Evolutionary conservation across 208 protist species (phyloP).

Genomic region (Herpetomonas samuelpessoai): DNA sequence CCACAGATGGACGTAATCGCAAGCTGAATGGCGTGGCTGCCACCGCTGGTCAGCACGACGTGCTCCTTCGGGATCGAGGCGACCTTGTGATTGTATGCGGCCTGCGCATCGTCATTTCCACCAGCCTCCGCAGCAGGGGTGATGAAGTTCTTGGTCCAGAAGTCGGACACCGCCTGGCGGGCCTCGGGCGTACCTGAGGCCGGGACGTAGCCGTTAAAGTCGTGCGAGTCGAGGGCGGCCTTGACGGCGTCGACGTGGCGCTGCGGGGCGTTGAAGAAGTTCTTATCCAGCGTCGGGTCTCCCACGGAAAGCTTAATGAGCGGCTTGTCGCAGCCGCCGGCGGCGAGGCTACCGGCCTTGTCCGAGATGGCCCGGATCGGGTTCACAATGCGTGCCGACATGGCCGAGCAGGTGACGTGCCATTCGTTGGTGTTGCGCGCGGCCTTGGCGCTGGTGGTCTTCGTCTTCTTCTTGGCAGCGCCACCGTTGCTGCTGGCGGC

Average conservation of each 20-base stretch:
- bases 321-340: conserved; percentile 10
- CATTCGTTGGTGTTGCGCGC: no score
- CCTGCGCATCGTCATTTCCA: no score
- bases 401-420: conserved; percentile 1
- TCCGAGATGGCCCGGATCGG: conserved; percentile 16
- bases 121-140: conserved; percentile 9
- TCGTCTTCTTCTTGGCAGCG: no score
- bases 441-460: no score
- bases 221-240: conserved; percentile 21
- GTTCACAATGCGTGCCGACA: conserved; percentile 9
- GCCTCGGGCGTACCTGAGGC: conserved; percentile 27
- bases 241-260: conserved; percentile 31
- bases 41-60: conserved; percentile 59
- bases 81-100: conserved; percentile 27
- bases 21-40: conserved; percentile 80
- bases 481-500: no score
- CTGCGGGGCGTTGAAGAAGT: conserved; percentile 30
- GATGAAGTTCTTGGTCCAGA: conserved; percentile 18
- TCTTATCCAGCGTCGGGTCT: conserved; percentile 46
- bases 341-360: conserved; percentile 17
- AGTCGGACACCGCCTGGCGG: conserved; percentile 46
- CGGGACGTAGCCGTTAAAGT: conserved; percentile 59
- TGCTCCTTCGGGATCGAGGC: conserved; percentile 28
- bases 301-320: conserved; percentile 47
- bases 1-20: conserved; percentile 55